These are phyloP conservation scores for Tulasnella sp. DNA, from an alignment of 768 basidiomycete species.

Conservation along the genomic window DNA sequence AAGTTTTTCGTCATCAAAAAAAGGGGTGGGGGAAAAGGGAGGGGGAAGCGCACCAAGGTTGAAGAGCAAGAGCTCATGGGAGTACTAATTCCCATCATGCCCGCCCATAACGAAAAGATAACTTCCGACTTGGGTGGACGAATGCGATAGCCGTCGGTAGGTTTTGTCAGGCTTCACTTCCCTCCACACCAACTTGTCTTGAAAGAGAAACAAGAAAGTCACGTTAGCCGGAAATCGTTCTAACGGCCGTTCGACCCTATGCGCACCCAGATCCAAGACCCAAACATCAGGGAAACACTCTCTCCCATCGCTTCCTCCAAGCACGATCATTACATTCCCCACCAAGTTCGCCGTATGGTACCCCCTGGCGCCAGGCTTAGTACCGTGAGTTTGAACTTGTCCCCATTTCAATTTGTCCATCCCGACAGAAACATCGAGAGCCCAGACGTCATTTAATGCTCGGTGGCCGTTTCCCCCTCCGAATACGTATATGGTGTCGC, in stretches of 20 bases:
- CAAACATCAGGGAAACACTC: constrained; percentile 87
- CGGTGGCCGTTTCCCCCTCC: constrained; percentile 90
- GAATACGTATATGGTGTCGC: constrained; percentile 73
- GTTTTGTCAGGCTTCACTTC: constrained; percentile 37
- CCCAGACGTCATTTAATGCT: constrained; percentile 91
- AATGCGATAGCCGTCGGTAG: constrained; percentile 73
- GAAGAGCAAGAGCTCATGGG: constrained; percentile 68
- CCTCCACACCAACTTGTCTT: constrained; percentile 38
- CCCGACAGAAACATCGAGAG: constrained; percentile 57
- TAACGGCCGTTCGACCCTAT: not conserved
- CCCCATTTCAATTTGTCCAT: constrained; percentile 52
- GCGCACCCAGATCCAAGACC: constrained; percentile 77
- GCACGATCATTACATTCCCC: constrained; percentile 77
- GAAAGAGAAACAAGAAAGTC: not conserved
- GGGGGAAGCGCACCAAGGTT: constrained; percentile 62
- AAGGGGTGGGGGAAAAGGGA: not conserved
- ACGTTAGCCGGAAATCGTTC: not conserved
- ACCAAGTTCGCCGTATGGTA: constrained; percentile 91
- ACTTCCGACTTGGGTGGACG: constrained; percentile 84
- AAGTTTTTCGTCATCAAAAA: not conserved
- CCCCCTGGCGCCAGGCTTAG: constrained; percentile 43
- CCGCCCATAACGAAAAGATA: constrained; percentile 89
- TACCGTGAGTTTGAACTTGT: constrained; percentile 51
- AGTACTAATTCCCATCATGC: constrained; percentile 74
- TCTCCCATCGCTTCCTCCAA: constrained; percentile 85